Conservation (phyloP, 331 rosid genomes). For the Ulmus americana region DNA sequence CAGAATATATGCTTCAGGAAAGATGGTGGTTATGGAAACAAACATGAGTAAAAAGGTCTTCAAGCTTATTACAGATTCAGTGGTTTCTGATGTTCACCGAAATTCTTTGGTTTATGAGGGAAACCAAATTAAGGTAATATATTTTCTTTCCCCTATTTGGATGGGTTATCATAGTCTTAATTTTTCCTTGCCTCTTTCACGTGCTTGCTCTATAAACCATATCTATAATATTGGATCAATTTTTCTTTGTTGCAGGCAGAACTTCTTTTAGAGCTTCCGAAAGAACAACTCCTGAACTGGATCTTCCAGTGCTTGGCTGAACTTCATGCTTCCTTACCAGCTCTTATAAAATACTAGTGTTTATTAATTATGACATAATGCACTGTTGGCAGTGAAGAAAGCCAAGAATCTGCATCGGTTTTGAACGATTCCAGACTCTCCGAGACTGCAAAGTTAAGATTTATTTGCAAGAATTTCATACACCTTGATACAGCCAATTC, state of each 20-base stretch:
- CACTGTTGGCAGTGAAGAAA: neutral
- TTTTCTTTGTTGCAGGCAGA: conserved; percentile 58
- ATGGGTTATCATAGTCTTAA: conserved; percentile 9
- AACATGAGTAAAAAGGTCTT: conserved; percentile 63
- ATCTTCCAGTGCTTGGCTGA: conserved; percentile 82
- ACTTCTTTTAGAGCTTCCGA: conserved; percentile 90
- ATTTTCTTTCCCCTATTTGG: neutral
- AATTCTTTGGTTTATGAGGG: conserved; percentile 66
- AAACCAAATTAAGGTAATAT: conserved; percentile 65
- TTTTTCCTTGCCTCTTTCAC: conserved; percentile 2
- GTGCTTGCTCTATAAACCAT: neutral
- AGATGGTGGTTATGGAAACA: conserved; percentile 65
- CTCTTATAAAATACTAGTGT: conserved; percentile 66
- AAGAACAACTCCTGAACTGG: conserved; percentile 88
- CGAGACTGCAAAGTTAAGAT: too few relatives aligned
- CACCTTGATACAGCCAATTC: too few relatives aligned
- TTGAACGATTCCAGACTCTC: too few relatives aligned
- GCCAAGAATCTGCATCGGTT: conserved; percentile 10
- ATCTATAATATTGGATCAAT: neutral
- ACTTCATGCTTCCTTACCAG: conserved; percentile 84
- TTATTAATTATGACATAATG: conserved; percentile 1
- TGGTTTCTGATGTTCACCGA: conserved; percentile 60
- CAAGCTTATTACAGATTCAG: conserved; percentile 66
- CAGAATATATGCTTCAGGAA: conserved; percentile 64
- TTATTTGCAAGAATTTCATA: too few relatives aligned